Base-by-base conservation (phyloP, 2,329 filamentous ascomycete species). In the Lithohypha guttulata region DNA sequence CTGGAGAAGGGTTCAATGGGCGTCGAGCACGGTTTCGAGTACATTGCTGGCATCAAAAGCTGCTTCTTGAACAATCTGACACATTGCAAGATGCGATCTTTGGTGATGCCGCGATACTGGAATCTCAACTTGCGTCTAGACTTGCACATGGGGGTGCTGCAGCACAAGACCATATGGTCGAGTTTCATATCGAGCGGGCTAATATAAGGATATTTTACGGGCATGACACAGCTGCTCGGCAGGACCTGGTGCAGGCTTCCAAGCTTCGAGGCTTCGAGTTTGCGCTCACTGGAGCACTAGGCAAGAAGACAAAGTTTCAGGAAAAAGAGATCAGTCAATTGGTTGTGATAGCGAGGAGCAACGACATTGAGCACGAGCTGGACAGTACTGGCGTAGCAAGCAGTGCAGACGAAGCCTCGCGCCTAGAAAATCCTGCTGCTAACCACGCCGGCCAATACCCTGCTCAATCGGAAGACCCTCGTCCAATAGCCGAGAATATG, bases 191-290 rank as follows among this genome's bases (percentile, higher is more conserved):
- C 2, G 91, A 98, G 58, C 75, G 83, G 48, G 81, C 86, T 2
- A 81, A 84, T 22, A 77, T 91, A 33, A 78, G 89, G 56, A 85
- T 86, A 17, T 76, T 93, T 54, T 80, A 95, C 49, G 85, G 87
- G 1, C 71, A 83, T 28, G 84, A 94, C 52, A 71, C 71, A 28
- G 80, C 81, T 53, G 87, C 89, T 0, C 71, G 73, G 45, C 69
- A 77, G 33, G 79, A 83, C 45, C 63, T 98, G 4, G 70, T 78
- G 17, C 64, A 73, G 41, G 87, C 87, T 0, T 73, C 78, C 0
- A 62, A 64, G 30, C 62, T 74, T 23, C 79, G 78, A n/a, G 72
- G 75, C 0, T 84, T 98, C 42, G 69, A 75, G 13, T 96, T 93
- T 59, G 81, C 79, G 0, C 59, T 98, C 40, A 93, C 85, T 0